Evolutionary conservation across 2,329 filamentous ascomycete species (phyloP).

Genomic region (Septoria linicola): DNA sequence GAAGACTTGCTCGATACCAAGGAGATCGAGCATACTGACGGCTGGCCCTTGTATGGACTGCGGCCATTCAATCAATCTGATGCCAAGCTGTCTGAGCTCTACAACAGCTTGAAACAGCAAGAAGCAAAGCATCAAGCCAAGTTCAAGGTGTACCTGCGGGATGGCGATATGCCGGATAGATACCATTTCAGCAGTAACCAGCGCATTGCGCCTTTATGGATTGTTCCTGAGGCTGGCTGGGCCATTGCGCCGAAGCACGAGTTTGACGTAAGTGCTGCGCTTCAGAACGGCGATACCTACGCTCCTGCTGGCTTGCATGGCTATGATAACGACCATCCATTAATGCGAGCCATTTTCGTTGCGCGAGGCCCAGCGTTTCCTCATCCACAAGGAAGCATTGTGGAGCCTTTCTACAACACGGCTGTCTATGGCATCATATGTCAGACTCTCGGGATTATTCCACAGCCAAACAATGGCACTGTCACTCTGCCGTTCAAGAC

Average conservation of each 20-base stretch:
- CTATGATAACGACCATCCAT: slow-evolving; percentile 88
- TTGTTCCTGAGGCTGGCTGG: slow-evolving; percentile 90
- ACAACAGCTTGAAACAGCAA: slow-evolving; percentile 58
- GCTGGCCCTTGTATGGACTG: slow-evolving; percentile 90
- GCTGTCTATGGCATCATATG: slow-evolving; percentile 95
- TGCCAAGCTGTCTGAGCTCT: slow-evolving; percentile 58
- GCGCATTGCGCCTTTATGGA: slow-evolving; percentile 92
- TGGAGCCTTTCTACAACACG: slow-evolving; percentile 83
- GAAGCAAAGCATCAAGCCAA: slow-evolving; percentile 63
- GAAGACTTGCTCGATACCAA: slow-evolving; percentile 80
- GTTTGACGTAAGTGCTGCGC: slow-evolving; percentile 69
- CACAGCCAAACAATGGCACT: slow-evolving; percentile 83
- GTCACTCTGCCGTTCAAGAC: slow-evolving; percentile 68
- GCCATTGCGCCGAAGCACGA: slow-evolving; percentile 80
- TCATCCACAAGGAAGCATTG: slow-evolving; percentile 73
- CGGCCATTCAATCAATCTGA: slow-evolving; percentile 71
- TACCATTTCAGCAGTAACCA: slow-evolving; percentile 89
- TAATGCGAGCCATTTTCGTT: slow-evolving; percentile 96
- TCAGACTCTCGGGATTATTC: slow-evolving; percentile 73
- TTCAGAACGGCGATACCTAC: slow-evolving; percentile 66
- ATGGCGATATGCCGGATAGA: slow-evolving; percentile 83
- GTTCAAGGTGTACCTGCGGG: slow-evolving; percentile 83
- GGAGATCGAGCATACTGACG: slow-evolving; percentile 80
- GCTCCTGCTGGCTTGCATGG: slow-evolving; percentile 84
- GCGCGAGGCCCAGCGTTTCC: slow-evolving; percentile 90